Percentiles rank a stretch among this genome's conserved stretches.
phyloP scores from a whole-genome alignment of 441 rosid genomes.

The Erysimum pusillum region DNA sequence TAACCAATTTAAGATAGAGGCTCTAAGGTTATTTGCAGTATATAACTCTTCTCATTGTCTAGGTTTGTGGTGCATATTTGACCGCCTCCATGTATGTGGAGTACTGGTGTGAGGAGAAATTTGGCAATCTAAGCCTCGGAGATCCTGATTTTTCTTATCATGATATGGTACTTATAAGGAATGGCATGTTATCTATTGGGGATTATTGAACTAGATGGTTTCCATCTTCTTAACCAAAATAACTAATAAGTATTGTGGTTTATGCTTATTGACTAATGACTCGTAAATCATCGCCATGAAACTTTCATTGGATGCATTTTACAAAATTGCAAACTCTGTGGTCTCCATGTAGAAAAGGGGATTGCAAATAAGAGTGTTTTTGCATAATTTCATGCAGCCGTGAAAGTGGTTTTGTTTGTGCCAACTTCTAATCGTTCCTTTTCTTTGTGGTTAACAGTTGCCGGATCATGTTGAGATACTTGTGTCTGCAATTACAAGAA shows the following conservation, averaged over 20 bases:
- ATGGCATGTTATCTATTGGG: constrained; percentile 28
- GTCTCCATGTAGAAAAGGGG: constrained; percentile 14
- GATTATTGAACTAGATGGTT: constrained; percentile 28
- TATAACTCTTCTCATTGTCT: constrained; percentile 38
- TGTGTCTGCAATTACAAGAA: constrained; percentile 86
- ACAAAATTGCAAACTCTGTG: not conserved
- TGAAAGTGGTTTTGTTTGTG: constrained; percentile 17
- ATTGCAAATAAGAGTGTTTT: constrained; percentile 1
- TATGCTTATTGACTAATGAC: constrained; percentile 23
- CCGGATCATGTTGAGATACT: constrained; percentile 87
- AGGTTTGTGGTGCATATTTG: constrained; percentile 91
- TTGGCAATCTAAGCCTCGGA: constrained; percentile 76
- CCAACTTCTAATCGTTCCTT: constrained; percentile 28
- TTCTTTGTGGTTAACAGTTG: constrained; percentile 59
- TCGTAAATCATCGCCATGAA: constrained; percentile 23
- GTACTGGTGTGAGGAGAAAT: constrained; percentile 97
- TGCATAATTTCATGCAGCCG: constrained; percentile 18
- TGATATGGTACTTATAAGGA: constrained; percentile 70
- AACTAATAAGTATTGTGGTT: constrained; percentile 21
- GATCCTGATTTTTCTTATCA: constrained; percentile 89
- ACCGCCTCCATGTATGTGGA: constrained; percentile 93
- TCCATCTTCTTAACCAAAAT: constrained; percentile 27
- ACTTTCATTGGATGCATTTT: constrained; percentile 29
- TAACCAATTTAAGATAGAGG: constrained; percentile 22
- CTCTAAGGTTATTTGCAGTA: constrained; percentile 25